Evolutionary conservation across 2,329 filamentous ascomycete genomes (phyloP), one percentile per base, ranked within the genome.

Genomic region (Colletotrichum horii): DNA sequence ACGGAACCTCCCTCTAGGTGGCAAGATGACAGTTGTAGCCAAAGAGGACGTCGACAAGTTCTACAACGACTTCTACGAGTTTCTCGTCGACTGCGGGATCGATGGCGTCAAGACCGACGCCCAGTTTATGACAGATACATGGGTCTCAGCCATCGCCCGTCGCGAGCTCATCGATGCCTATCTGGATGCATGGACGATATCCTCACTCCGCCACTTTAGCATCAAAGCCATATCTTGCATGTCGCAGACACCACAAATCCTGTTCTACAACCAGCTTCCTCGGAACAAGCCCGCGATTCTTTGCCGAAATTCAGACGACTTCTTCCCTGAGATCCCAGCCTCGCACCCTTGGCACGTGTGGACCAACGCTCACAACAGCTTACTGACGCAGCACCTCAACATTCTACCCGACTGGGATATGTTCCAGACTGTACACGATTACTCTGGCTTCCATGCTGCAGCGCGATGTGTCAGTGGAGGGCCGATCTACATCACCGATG

Each of bases 301-400:
- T 0, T 90, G 96, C 22, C 94, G 97, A 62, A 98, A 97, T 84
- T 97, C 95, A 1, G 96, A 93, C 77, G 94, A 98, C 84, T 99
- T 96, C 88, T 98, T 97, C 83, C 97, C 97, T 0, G 91, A 96
- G 60, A 90, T 96, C 6, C 91, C 93, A 0, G 90, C 92, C 1
- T 95, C 94, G 8, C 97, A 99, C 77, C 91, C 96, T 0, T 99
- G 97, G 96, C 97, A 99, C 83, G 90, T 98, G 43, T 99, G 97
- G 88, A 92, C 94, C 77, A 99, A 98, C 81, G 96, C 96, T 0
- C 94, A 98, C 84, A 98, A 98, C 82, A 89, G 92, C 36, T 88
- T 98, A 1, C 87, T 98, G 16, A 96, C 94, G 3, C 93, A 95
- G 77, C 93, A 97, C 80, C 88, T 98, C 36, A 98, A 98, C 79